Base-by-base conservation (phyloP, 768 basidiomycete species). In the Mycena vulgaris region DNA sequence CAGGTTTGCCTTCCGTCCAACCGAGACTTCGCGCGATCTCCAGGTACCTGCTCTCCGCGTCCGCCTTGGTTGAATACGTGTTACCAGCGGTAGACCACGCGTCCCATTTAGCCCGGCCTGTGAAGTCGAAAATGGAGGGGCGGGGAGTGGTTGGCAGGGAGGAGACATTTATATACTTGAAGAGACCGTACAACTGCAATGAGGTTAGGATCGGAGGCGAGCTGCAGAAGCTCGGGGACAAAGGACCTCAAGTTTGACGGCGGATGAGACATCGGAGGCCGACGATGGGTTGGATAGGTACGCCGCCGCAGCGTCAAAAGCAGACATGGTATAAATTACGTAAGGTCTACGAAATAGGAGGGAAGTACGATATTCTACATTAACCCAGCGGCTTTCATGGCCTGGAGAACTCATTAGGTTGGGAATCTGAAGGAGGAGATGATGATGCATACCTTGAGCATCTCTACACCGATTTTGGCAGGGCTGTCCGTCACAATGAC, bases 401-500 rank as follows among this genome's bases (percentile, higher is more conserved):
- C 91, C 94, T 95, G 62, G 21, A 67, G 56, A 3, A 11, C 17
- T 4, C 33, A 17, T 53, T n/a, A 53, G 52, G 8, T 53, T 27
- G 5, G 5, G 28, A 3, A 4, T 27, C 2, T 19, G 27, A 35
- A 35, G 31, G 19, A 11, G 19, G 31, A 11, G 19, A 33, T n/a
- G 70, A n/a, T n/a, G n/a, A n/a, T n/a, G n/a, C n/a, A n/a, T 67
- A 94, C 97, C 89, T 96, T 92, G 72, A 96, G 86, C 90, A 99
- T 95, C 77, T 94, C 89, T 40, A 81, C 74, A 58, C 98, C 98
- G 80, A 99, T 97, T 84, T 97, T 93, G 1, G 98, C 97, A 14
- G 98, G 98, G 80, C 95, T 96, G 81, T 96, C 90, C 10, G 95
- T 96, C 71, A 99, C 97, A 75, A 97, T 88, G 31, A 89, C 98